A percentile compares a stretch with the other conserved stretches of the same genome.
These are phyloP conservation scores for Epichloe brachyelytri DNA, from an alignment of 2,329 filamentous ascomycete species.

Conservation along the genomic window DNA sequence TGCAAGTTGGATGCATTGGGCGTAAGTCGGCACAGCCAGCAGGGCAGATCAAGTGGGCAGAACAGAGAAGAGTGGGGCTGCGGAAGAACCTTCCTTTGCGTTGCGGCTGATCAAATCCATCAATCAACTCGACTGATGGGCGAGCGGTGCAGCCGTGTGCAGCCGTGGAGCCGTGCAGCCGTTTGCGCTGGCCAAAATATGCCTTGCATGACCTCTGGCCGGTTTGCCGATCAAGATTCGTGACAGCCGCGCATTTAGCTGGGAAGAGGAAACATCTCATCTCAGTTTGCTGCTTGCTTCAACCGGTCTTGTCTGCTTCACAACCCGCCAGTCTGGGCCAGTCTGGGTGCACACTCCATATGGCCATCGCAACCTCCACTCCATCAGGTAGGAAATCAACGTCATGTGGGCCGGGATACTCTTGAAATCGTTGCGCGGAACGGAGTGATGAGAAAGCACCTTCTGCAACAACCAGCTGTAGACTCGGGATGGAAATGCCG, in stretches of 20 bases:
- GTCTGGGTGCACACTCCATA: neutral
- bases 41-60: no score
- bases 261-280: neutral
- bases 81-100: no score
- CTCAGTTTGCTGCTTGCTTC: neutral
- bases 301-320: neutral
- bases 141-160: neutral
- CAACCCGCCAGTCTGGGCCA: neutral
- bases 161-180: neutral
- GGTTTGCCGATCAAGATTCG: neutral
- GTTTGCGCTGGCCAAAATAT: neutral
- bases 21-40: no score
- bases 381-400: neutral
- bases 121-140: no score
- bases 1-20: no score
- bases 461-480: neutral
- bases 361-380: neutral
- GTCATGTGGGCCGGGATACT: neutral
- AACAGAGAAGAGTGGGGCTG: no score
- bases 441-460: neutral
- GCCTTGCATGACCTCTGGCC: neutral
- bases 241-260: neutral
- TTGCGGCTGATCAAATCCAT: no score
- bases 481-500: slow-evolving; percentile 1
- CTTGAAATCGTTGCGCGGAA: neutral